Base-by-base conservation (phyloP, 2,329 filamentous ascomycete genomes). In the Apiospora malaysiana region DNA sequence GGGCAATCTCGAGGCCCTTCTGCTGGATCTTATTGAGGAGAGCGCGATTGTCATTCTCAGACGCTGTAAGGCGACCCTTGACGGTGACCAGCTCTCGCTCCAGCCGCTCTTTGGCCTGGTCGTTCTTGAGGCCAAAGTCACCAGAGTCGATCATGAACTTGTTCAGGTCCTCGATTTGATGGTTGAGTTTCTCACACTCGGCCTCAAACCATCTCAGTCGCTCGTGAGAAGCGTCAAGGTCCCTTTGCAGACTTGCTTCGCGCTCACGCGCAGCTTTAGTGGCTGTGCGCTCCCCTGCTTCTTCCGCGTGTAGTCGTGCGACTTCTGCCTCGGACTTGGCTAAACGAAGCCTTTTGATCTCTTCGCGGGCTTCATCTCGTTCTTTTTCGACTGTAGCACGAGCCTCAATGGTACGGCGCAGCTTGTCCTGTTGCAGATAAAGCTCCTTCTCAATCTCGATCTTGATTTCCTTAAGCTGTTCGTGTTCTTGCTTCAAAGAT, bases 371-470 rank as follows among this genome's bases (percentile, higher is more conserved):
- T 70, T 97, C 94, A 77, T 97, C 96, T 2, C 95, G 93, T 77
- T 97, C 94, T 74, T 92, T 90, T 79, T 99, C 95, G 0, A 94
- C 94, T 6, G 90, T 89, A 6, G 91, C 87, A 43, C 94, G 90
- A 66, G 93, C 92, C 80, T 97, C 94, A 75, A 92, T 94, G 14
- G 94, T 93, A 70, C 95, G 90, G 47, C 96, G 91, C 65, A 98
- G 88, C 14, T 93, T 93, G 78, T 99, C 95, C 80, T 98, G 95
- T 78, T 98, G 95, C 6, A 93, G 92, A 79, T 98, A 98, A 80
- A 99, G 91, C 81, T 98, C 95, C 81, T 98, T 98, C 81, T 99
- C 95, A 73, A 99, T 97, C 66, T 91, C 97, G 77, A 98, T 97
- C 82, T 99, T 99, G 40, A 94, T 92, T 74, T 98, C 94, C 76